Base-by-base conservation (phyloP, 352 stramenopile genomes). In the Phytophthora nicotianae region DNA sequence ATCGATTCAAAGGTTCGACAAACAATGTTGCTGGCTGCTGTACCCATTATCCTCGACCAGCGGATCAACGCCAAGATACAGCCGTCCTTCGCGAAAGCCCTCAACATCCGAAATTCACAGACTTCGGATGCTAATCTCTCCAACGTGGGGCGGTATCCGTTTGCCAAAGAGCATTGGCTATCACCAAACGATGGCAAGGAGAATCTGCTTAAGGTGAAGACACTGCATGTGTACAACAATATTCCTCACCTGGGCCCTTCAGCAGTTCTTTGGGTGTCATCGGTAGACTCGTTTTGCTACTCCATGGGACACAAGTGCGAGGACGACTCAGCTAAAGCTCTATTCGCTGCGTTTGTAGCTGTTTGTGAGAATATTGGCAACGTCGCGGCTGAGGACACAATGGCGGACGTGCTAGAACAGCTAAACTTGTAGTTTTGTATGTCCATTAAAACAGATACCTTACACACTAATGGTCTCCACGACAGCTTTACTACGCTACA, bases 221-320 rank as follows among this genome's bases (percentile, higher is more conserved):
- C 47, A 21, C 19, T 79, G 47, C 50, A 75, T 55, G 57, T 73
- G n/a, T 75, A 72, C 62, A 68, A 71, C 27, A 54, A 58, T 8
- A 51, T 63, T 21, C 70, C 66, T 20, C 54, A 73, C 50, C 41
- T 75, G 33, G 43, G 53, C 7, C 51, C 68, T n/a, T 62, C 63
- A 13, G 58, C 58, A 35, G 32, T 62, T 62, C 14, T 79, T 13
- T 73, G 55, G 48, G 46, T 78, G 4, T 60, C 65, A 16, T 75
- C 57, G 4, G 62, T 66, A 27, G 62, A 68, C 2, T 51, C 51
- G 20, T 62, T 68, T 19, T 70, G 55, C 49, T 79, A 71, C 16
- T 49, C 62, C 8, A 73, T 79, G 29, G 66, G 54, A 9, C 47
- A 75, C 62, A 79, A 75, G 43, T 75, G 64, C 47, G 50, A 74